A percentile compares a stretch with the other conserved stretches of the same genome.
phyloP scores from a whole-genome alignment of 139 green algal species.

The Chlorella ohadii region DNA sequence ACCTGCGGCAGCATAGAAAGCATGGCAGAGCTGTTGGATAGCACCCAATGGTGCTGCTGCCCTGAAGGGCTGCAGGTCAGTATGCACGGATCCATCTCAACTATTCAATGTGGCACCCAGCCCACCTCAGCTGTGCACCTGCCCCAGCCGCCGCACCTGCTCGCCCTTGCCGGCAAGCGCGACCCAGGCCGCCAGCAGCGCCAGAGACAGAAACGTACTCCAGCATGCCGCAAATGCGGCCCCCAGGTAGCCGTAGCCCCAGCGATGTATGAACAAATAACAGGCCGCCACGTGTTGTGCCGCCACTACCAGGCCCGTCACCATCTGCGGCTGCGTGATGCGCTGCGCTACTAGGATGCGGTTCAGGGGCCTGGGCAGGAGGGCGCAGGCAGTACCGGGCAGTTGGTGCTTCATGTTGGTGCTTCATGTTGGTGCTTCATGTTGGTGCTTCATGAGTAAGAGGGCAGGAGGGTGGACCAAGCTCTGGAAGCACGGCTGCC shows the following conservation, averaged over 20 bases:
- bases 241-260: conserved; percentile 46
- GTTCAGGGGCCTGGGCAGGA: conserved; percentile 54
- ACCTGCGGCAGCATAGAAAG: too few species aligned
- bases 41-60: too few species aligned
- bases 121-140: too few species aligned
- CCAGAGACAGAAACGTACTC: conserved; percentile 31
- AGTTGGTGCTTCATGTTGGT: too few species aligned
- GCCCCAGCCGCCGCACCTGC: background rate
- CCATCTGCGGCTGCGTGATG: conserved; percentile 59
- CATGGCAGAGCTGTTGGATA: too few species aligned
- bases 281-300: conserved; percentile 53
- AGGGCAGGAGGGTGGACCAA: too few species aligned
- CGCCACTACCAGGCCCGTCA: conserved; percentile 40
- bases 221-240: conserved; percentile 37
- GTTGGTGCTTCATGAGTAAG: too few species aligned
- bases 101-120: too few species aligned
- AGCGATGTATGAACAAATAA: conserved; percentile 38
- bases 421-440: too few species aligned
- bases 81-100: too few species aligned
- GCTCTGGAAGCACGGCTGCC: too few species aligned
- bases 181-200: conserved; percentile 44
- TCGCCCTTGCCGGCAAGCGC: conserved; percentile 31
- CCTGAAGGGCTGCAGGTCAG: too few species aligned
- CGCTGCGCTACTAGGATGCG: conserved; percentile 57
- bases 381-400: background rate